Evolutionary conservation across 805 yeast genomes (phyloP).

Genomic region (Jamesozyma jinghongensis): DNA sequence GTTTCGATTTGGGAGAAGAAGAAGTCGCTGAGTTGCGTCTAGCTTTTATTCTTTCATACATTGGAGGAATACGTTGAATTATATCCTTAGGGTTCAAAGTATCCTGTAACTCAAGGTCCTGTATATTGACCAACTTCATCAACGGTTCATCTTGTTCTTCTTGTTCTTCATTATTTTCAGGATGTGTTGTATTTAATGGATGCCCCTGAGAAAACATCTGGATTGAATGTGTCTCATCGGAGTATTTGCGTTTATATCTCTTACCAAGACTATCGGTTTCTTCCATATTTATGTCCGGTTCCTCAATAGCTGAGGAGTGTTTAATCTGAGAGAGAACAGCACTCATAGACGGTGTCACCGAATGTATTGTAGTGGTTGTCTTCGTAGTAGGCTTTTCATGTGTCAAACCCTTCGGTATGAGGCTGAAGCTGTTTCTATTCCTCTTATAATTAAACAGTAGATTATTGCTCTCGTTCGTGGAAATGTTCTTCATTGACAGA

Average conservation of each 20-base stretch:
- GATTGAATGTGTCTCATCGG: too few species aligned
- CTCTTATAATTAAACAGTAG: neutral
- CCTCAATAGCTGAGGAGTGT: neutral
- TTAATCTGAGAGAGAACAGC: slow-evolving; percentile 21
- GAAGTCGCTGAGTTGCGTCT: neutral
- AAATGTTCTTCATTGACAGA: slow-evolving; percentile 1
- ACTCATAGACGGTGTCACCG: slow-evolving; percentile 21
- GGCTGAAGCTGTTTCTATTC: neutral
- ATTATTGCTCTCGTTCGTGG: neutral
- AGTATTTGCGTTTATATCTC: neutral
- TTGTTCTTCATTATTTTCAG: too few species aligned
- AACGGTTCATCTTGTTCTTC: too few species aligned
- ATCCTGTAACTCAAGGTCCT: slow-evolving; percentile 21
- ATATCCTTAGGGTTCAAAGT: slow-evolving; percentile 11
- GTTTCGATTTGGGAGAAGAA: neutral
- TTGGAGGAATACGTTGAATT: slow-evolving; percentile 14
- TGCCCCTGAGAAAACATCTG: too few species aligned
- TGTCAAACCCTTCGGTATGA: neutral
- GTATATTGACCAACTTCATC: slow-evolving; percentile 14
- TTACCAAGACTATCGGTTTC: neutral
- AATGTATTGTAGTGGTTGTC: neutral
- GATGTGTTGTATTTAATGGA: too few species aligned
- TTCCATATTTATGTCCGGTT: neutral
- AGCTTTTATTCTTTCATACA: slow-evolving; percentile 14
- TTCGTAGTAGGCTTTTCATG: neutral